Evolutionary conservation across 441 rosid species (phyloP).

Genomic region (Hura crepitans): DNA sequence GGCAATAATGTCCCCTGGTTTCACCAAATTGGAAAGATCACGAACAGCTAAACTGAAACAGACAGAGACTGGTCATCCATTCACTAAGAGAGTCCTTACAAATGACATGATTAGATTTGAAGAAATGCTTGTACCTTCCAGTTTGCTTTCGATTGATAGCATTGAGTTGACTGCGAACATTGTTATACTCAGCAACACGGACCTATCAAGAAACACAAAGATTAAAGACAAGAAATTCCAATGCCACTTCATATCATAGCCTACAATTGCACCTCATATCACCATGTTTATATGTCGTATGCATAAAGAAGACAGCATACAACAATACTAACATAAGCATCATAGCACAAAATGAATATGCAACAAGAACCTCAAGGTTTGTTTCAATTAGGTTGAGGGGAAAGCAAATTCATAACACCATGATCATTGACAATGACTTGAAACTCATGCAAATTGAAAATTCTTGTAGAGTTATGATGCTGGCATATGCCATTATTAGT

Average conservation of each 20-base stretch:
- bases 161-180: slow-evolving; percentile 90
- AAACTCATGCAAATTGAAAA: neutral
- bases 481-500: neutral
- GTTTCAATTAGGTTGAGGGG: neutral
- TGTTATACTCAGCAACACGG: slow-evolving; percentile 91
- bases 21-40: slow-evolving; percentile 89
- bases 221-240: slow-evolving; percentile 17
- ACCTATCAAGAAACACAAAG: slow-evolving; percentile 48
- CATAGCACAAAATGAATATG: neutral
- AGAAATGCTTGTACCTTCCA: slow-evolving; percentile 59
- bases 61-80: slow-evolving; percentile 25
- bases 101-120: slow-evolving; percentile 5
- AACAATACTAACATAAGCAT: neutral
- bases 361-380: neutral
- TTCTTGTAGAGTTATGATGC: neutral
- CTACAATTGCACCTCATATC: neutral
- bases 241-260: neutral
- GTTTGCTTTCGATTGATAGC: slow-evolving; percentile 93
- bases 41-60: slow-evolving; percentile 94
- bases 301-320: neutral
- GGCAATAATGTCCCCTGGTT: slow-evolving; percentile 74
- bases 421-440: neutral
- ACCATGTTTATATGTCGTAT: too few species aligned
- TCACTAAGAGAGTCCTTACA: neutral
- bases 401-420: neutral